Conservation (phyloP, 1,284 basidiomycete species). For the Cystobasidium sp. region DNA sequence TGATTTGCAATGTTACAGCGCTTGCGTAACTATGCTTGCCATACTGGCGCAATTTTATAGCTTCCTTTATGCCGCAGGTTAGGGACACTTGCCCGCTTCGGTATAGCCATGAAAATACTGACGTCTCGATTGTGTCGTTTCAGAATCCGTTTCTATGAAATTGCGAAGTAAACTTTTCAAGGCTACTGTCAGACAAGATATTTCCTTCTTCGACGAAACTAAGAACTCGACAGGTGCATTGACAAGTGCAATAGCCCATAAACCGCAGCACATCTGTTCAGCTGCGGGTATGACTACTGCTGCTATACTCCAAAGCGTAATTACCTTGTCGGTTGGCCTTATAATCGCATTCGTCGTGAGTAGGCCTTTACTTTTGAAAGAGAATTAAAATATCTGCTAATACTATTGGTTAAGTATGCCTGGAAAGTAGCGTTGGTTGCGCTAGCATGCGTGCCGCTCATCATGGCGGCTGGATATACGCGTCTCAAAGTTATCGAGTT, state of each 20-base stretch:
- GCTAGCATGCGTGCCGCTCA: constrained; percentile 39
- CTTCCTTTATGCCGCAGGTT: constrained; percentile 11
- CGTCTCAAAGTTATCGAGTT: constrained; percentile 27
- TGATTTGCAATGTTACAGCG: background rate
- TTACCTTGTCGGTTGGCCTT: constrained; percentile 77
- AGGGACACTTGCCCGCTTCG: background rate
- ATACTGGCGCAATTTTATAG: constrained; percentile 11
- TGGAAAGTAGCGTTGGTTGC: constrained; percentile 42
- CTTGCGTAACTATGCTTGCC: constrained; percentile 3
- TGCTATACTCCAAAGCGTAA: constrained; percentile 72
- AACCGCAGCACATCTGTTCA: constrained; percentile 85
- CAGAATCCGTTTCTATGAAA: constrained; percentile 53
- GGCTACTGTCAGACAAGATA: constrained; percentile 56
- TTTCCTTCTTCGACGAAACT: constrained; percentile 58
- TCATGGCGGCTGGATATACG: constrained; percentile 28
- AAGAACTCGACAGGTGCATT: constrained; percentile 69
- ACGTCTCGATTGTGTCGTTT: constrained; percentile 47
- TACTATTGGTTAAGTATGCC: constrained; percentile 15
- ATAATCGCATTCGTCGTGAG: constrained; percentile 69
- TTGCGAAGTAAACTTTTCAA: constrained; percentile 54
- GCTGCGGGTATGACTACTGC: constrained; percentile 72
- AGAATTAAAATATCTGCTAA: background rate
- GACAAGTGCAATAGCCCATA: constrained; percentile 79
- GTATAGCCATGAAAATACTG: background rate
- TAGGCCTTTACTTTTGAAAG: background rate